These are phyloP conservation scores for Evansstolkia leycettana DNA, from an alignment of 495 filamentous ascomycete species.

Conservation along the genomic window DNA sequence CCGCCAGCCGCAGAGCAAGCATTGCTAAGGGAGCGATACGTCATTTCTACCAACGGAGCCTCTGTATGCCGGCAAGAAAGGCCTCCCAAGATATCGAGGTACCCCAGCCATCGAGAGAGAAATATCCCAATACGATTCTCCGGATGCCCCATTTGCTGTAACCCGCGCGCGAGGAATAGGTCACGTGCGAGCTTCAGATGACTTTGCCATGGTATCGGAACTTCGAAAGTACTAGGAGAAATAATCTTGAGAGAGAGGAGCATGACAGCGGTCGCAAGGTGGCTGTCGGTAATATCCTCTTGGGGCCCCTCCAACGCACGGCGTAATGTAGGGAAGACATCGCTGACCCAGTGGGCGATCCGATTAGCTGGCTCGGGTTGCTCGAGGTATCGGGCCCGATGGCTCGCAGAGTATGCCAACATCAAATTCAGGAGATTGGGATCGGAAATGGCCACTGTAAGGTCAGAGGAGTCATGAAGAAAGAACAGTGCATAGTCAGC, in stretches of 20 bases:
- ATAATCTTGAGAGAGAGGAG: conserved; percentile 77
- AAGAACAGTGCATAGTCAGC: conserved; percentile 11
- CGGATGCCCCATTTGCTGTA: conserved; percentile 35
- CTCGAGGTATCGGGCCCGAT: conserved; percentile 63
- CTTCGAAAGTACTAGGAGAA: conserved; percentile 67
- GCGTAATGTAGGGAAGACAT: conserved; percentile 64
- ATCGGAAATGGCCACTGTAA: conserved; percentile 51
- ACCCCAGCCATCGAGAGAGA: conserved; percentile 76
- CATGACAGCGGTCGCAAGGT: conserved; percentile 78
- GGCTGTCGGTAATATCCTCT: conserved; percentile 58
- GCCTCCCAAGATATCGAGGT: conserved; percentile 69
- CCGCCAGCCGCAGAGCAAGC: conserved; percentile 21
- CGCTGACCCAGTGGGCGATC: conserved; percentile 66
- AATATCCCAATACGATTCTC: conserved; percentile 63
- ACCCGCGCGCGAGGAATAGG: conserved; percentile 59
- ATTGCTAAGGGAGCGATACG: conserved; percentile 44
- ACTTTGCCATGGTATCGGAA: conserved; percentile 62
- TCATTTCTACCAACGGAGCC: conserved; percentile 34
- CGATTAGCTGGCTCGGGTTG: conserved; percentile 66
- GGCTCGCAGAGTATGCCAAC: conserved; percentile 71
- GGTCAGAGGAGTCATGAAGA: conserved; percentile 6
- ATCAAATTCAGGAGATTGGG: conserved; percentile 63
- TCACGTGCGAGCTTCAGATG: conserved; percentile 67
- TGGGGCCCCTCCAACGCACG: conserved; percentile 43
- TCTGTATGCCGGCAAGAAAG: conserved; percentile 58